Base-by-base conservation (phyloP, 352 stramenopile species). In the Phytophthora aleatoria region DNA sequence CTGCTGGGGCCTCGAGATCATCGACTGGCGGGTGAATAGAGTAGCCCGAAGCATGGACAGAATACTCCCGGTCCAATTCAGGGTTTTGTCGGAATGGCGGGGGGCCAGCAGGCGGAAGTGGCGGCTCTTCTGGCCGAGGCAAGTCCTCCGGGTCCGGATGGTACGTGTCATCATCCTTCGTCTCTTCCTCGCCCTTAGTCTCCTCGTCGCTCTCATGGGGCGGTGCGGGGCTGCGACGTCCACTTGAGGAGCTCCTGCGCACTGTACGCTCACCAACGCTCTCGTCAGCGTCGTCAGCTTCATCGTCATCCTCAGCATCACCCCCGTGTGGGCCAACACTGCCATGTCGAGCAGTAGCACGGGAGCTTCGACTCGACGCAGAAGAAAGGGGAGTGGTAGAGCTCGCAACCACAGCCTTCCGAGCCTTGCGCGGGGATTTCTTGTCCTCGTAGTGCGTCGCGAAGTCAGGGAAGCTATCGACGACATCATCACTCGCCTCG, bases 381-480 rank as follows among this genome's bases (percentile, higher is more conserved):
- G 64, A 62, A 8, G 69, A 64, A 6, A 43, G 39, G 1, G 38
- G 58, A 12, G 44, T 10, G 0, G 53, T 43, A 38, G 49, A 8
- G 43, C 20, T 20, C 20, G 49, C 36, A 59, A 33, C 10, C 1
- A 50, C 33, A 30, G 47, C 42, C 42, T 77, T 74, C 11, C 58
- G 70, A 10, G 65, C 54, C 53, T 83, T 89, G n/a, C 62, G 62
- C 4, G 67, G 48, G 2, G 64, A 28, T 24, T 67, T 69, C 51
- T 66, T 74, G 8, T 62, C 35, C 42, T 33, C 64, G 42, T 89
- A 88, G 57, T 87, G 80, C 9, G 36, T 65, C 3, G 58, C 69
- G 15, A 85, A 81, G 3, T 80, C 54, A 12, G 68, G 69, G 28
- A 90, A 87, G 0, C 79, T 66, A 53, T 92, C 82, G 13, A 71